Evolutionary conservation across 179 eudicot species (phyloP).

Genomic region (Beta lomatogona): DNA sequence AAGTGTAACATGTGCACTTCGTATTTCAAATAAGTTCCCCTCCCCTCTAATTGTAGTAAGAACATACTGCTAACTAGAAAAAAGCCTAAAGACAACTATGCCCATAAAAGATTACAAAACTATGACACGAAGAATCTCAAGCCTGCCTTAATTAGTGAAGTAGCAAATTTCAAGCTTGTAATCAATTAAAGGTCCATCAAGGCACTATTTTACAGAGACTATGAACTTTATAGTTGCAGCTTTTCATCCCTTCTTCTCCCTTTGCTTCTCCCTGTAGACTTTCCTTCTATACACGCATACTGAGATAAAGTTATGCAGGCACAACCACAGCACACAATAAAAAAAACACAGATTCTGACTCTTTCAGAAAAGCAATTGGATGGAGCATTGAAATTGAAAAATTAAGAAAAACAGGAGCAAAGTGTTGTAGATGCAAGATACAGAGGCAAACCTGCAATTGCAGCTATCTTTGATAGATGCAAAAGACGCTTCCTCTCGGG

Average conservation of each 20-base stretch:
- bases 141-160: background rate
- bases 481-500: conserved; percentile 73
- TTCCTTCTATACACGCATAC: background rate
- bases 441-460: conserved; percentile 70
- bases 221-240: background rate
- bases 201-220: background rate
- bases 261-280: background rate
- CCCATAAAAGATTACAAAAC: background rate
- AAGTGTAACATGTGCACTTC: background rate
- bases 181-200: background rate
- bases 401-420: background rate
- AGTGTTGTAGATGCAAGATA: conserved; percentile 1
- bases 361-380: background rate
- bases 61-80: background rate
- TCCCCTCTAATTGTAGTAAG: background rate
- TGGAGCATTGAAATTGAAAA: background rate
- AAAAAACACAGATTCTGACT: background rate
- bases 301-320: background rate
- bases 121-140: background rate
- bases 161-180: background rate
- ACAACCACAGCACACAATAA: background rate
- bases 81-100: no score
- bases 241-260: background rate
- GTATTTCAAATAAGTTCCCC: no score
- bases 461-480: conserved; percentile 90